Percentiles rank a stretch among this genome's conserved stretches.
These are phyloP conservation scores for Dicorynia guianensis DNA, from an alignment of 306 rosid species.

Conservation along the genomic window DNA sequence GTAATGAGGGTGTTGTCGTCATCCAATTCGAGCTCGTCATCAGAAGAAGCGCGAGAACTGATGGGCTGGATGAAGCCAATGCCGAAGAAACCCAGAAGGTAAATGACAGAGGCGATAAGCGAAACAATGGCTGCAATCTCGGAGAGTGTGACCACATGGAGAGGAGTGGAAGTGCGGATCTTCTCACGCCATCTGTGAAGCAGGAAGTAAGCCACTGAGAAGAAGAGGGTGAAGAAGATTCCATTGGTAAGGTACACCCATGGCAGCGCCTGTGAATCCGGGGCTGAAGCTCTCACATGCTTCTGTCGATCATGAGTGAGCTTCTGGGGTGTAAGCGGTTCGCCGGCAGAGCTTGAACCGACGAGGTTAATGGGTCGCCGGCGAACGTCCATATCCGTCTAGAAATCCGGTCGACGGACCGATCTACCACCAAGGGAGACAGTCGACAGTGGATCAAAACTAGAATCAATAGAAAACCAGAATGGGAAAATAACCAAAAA, in stretches of 20 bases:
- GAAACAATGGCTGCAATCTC: conserved; percentile 70
- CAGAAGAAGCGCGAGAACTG: conserved; percentile 57
- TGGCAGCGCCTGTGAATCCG: conserved; percentile 40
- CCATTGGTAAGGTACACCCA: conserved; percentile 62
- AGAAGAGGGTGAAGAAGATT: conserved; percentile 71
- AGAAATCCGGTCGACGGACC: background rate
- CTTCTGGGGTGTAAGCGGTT: background rate
- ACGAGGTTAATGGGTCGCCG: conserved; percentile 47
- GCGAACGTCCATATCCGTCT: conserved; percentile 62
- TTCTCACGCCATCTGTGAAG: conserved; percentile 88
- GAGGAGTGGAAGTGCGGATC: conserved; percentile 85
- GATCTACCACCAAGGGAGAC: background rate
- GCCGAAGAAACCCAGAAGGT: conserved; percentile 86
- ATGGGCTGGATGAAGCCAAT: conserved; percentile 73
- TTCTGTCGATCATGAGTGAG: conserved; percentile 23
- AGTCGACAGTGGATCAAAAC: background rate
- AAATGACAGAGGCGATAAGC: conserved; percentile 71
- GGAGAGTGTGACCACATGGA: conserved; percentile 69
- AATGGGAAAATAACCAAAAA: background rate
- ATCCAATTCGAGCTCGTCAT: conserved; percentile 59
- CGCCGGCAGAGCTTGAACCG: conserved; percentile 18
- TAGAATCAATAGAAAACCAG: background rate
- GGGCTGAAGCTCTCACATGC: conserved; percentile 41
- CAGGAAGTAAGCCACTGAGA: conserved; percentile 81
- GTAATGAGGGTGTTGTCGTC: conserved; percentile 50